phyloP scores from a whole-genome alignment of 1,284 basidiomycete species.

The Golubevia pallescens region DNA sequence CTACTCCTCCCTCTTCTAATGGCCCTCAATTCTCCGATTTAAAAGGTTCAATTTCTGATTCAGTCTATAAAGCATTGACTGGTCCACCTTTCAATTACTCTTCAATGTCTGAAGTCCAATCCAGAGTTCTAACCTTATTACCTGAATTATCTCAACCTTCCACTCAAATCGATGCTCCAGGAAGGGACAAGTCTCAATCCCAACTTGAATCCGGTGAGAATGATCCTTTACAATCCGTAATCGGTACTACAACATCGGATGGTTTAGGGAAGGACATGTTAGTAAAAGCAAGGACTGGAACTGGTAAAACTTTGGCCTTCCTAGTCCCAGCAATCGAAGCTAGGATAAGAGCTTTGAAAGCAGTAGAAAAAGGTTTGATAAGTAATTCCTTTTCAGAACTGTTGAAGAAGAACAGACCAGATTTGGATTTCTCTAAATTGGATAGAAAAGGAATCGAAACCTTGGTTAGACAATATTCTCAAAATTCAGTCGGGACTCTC shows the following conservation, averaged over 20 bases:
- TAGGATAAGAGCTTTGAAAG: constrained; percentile 50
- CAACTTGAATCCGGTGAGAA: no score
- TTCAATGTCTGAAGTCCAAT: constrained; percentile 84
- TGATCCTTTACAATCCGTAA: no score
- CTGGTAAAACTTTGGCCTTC: constrained; percentile 64
- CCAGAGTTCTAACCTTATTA: constrained; percentile 73
- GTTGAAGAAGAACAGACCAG: constrained; percentile 52
- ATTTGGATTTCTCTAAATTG: constrained; percentile 32
- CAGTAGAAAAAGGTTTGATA: constrained; percentile 25
- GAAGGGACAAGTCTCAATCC: no score
- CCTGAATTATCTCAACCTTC: constrained; percentile 66
- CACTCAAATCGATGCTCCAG: background rate
- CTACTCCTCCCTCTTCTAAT: no score
- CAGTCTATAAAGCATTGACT: constrained; percentile 54
- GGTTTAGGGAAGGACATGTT: constrained; percentile 54
- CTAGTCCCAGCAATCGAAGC: constrained; percentile 61
- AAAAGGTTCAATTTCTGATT: no score
- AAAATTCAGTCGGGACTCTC: constrained; percentile 73
- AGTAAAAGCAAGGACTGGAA: constrained; percentile 64
- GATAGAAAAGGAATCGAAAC: constrained; percentile 1
- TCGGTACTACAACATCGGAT: background rate
- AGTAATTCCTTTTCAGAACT: constrained; percentile 25
- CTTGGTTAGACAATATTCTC: constrained; percentile 24
- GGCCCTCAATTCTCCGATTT: no score
- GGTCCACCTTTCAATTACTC: constrained; percentile 74